A percentile compares a stretch with the other conserved stretches of the same genome.
These are phyloP conservation scores for Fusarium buharicum DNA, from an alignment of 2,329 filamentous ascomycete species.

Conservation along the genomic window DNA sequence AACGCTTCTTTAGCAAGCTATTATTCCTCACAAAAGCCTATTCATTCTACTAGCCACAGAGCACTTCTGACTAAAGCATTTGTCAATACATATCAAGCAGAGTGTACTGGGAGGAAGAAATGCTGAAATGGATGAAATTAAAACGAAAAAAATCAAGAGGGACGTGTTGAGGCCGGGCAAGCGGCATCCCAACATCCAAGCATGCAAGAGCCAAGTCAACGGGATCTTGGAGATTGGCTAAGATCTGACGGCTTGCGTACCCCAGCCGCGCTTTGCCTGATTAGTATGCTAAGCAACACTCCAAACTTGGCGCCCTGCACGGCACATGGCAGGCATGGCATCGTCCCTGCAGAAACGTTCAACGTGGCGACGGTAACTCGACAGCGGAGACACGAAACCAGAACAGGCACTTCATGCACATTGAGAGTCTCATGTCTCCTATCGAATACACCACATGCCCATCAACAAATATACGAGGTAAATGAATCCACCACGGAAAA, in stretches of 20 bases:
- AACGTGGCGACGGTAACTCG: neutral
- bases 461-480: too few relatives aligned
- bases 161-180: conserved; percentile 1
- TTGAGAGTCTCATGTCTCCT: conserved; percentile 6
- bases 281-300: conserved; percentile 36
- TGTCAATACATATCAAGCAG: neutral
- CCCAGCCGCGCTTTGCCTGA: conserved; percentile 35
- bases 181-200: conserved; percentile 22
- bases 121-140: neutral
- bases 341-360: conserved; percentile 31
- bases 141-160: conserved; percentile 3
- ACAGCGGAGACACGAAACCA: conserved; percentile 21
- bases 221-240: conserved; percentile 29
- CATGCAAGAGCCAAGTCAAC: conserved; percentile 10
- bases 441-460: neutral
- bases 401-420: conserved; percentile 32
- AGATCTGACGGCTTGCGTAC: conserved; percentile 33
- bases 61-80: neutral
- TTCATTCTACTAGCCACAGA: too few relatives aligned
- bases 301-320: conserved; percentile 34
- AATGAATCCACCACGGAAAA: conserved; percentile 1
- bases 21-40: too few relatives aligned
- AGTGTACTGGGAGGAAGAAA: neutral
- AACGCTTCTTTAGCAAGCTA: too few relatives aligned
- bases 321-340: conserved; percentile 33